Conservation (phyloP, 163 green algal species). For the Scenedesmus sp. region DNA sequence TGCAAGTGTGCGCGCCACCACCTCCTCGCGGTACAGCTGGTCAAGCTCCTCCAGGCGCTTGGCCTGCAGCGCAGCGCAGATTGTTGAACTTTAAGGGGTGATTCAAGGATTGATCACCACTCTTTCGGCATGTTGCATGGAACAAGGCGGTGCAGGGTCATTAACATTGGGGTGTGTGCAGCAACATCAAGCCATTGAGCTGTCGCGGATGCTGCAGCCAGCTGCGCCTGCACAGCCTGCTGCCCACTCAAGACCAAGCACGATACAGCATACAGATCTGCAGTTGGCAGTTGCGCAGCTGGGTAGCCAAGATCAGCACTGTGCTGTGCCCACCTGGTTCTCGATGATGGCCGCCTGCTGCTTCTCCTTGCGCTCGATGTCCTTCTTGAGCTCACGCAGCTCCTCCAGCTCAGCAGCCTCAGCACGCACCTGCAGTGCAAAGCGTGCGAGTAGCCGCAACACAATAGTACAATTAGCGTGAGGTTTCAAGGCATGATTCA, state of each 20-base stretch:
- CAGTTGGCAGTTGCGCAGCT: neutral
- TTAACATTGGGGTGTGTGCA: too few relatives aligned
- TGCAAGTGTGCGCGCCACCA: too few relatives aligned
- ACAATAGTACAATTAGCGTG: neutral
- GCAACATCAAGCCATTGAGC: too few relatives aligned
- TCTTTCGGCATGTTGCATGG: too few relatives aligned
- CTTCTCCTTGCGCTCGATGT: slow-evolving; percentile 91
- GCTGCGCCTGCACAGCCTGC: too few relatives aligned
- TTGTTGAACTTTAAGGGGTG: too few relatives aligned
- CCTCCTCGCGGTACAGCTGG: too few relatives aligned
- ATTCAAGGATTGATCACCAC: too few relatives aligned
- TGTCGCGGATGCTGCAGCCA: too few relatives aligned
- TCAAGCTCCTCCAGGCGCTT: neutral
- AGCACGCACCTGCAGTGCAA: neutral
- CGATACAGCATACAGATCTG: neutral
- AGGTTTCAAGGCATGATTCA: too few relatives aligned
- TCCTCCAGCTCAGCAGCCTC: slow-evolving; percentile 85
- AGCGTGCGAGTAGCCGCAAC: neutral
- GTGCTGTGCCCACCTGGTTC: slow-evolving; percentile 70
- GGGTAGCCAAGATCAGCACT: neutral
- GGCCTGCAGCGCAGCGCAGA: neutral
- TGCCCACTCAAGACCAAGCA: too few relatives aligned
- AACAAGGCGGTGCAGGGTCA: too few relatives aligned
- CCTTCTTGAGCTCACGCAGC: slow-evolving; percentile 90
- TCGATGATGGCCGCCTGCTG: slow-evolving; percentile 88